A percentile compares a stretch with the other conserved stretches of the same genome.
These are phyloP conservation scores for Starmerella floricola DNA, from an alignment of 805 yeast genomes.

Conservation along the genomic window DNA sequence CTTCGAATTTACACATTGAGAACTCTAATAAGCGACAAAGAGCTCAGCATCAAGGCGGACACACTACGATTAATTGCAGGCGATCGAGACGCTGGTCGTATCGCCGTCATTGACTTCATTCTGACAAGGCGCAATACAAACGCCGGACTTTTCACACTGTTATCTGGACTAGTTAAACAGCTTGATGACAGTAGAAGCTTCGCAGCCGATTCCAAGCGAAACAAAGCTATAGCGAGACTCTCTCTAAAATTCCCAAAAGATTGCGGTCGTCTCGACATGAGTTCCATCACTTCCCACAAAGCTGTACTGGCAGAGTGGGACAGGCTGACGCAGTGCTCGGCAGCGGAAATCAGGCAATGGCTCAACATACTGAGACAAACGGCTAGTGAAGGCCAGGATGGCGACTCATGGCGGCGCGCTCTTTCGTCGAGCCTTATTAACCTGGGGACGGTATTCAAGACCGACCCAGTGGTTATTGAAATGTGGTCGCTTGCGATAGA, in stretches of 20 bases:
- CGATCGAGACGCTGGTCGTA: background rate
- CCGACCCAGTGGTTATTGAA: background rate
- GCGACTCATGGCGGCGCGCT: too few species aligned
- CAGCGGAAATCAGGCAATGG: too few species aligned
- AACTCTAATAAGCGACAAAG: background rate
- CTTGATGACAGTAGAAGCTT: background rate
- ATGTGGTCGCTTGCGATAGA: conserved; percentile 6
- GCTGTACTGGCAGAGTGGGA: background rate
- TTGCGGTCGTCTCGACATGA: too few species aligned
- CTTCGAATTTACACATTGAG: conserved; percentile 7
- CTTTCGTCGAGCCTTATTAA: conserved; percentile 5
- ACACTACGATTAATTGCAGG: conserved; percentile 1
- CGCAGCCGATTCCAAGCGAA: too few species aligned
- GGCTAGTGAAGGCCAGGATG: too few species aligned
- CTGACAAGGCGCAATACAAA: background rate
- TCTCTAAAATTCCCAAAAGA: too few species aligned
- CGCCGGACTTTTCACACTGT: background rate
- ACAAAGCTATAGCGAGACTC: too few species aligned
- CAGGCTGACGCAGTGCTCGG: too few species aligned
- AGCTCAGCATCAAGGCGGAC: background rate
- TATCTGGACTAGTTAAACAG: background rate
- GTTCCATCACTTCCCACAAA: background rate
- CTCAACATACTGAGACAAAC: too few species aligned
- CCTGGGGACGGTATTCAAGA: conserved; percentile 2
- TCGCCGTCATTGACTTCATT: conserved; percentile 4